Percentiles rank a stretch among this genome's conserved stretches.
Evolutionary conservation across 805 yeast genomes (phyloP).

Genomic region (Scheffersomyces spartinae): DNA sequence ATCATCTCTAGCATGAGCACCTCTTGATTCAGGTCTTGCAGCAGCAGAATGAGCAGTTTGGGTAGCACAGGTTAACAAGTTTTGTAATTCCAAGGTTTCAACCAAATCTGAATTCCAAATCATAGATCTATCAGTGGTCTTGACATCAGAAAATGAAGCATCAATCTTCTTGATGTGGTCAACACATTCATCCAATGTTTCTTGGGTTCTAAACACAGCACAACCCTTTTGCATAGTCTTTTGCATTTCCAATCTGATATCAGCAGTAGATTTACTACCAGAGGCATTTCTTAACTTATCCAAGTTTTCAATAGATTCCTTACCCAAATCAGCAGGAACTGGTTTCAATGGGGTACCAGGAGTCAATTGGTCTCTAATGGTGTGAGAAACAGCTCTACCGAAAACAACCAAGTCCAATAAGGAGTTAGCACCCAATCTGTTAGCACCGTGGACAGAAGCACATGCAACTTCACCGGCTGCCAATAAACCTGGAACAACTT

Average conservation of each 20-base stretch:
- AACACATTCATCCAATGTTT: constrained; percentile 86
- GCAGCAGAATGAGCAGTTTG: constrained; percentile 94
- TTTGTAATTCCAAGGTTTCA: constrained; percentile 91
- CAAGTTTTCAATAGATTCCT: constrained; percentile 80
- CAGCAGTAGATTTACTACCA: constrained; percentile 79
- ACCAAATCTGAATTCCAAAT: constrained; percentile 97
- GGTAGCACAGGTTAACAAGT: constrained; percentile 91
- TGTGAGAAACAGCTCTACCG: constrained; percentile 96
- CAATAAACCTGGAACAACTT: constrained; percentile 80
- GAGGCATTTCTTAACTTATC: constrained; percentile 77
- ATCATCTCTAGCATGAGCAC: constrained; percentile 99
- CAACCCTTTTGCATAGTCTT: constrained; percentile 93
- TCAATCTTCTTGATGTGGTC: constrained; percentile 65
- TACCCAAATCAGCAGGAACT: constrained; percentile 77
- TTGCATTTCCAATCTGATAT: constrained; percentile 88
- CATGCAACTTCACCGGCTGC: constrained; percentile 99
- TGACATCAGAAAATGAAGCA: constrained; percentile 58
- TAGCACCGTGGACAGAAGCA: constrained; percentile 99
- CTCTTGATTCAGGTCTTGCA: constrained; percentile 94
- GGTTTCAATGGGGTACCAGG: constrained; percentile 86
- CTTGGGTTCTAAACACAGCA: constrained; percentile 93
- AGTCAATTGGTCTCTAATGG: constrained; percentile 70
- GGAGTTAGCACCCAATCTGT: constrained; percentile 98
- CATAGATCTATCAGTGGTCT: constrained; percentile 93
- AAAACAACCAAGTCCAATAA: constrained; percentile 91